Evolutionary conservation across 176 grass and related monocot genomes (phyloP).

Genomic region (Chrysopogon serrulatus): DNA sequence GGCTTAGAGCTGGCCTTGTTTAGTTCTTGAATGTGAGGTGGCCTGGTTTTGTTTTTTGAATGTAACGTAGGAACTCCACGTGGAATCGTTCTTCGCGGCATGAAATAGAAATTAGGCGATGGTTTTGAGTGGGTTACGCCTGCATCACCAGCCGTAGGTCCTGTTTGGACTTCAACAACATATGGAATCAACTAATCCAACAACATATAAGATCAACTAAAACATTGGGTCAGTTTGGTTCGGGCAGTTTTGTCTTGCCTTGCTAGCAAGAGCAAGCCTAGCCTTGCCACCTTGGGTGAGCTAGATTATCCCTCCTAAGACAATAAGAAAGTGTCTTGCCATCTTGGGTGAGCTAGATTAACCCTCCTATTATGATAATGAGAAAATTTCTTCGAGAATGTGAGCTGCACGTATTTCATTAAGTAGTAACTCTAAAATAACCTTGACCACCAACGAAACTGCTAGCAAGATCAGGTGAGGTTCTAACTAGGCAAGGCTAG

Average conservation of each 20-base stretch:
- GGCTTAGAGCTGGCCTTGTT: background rate
- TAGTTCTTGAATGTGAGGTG: too few relatives aligned
- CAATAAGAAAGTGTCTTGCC: too few relatives aligned
- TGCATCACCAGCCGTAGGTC: background rate
- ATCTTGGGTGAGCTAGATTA: background rate
- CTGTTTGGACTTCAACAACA: background rate
- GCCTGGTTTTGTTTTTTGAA: background rate
- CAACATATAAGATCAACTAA: background rate
- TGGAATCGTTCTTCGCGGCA: background rate
- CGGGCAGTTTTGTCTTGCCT: background rate
- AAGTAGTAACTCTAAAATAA: background rate
- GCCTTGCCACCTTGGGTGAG: too few relatives aligned
- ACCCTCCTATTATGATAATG: background rate
- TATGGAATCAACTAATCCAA: background rate
- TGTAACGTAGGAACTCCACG: background rate
- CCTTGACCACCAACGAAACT: background rate
- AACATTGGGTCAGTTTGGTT: background rate
- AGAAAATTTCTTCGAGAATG: background rate
- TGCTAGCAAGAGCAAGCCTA: background rate
- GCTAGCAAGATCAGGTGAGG: too few relatives aligned
- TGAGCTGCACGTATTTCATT: too few relatives aligned
- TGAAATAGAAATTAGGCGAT: background rate
- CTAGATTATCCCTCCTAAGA: too few relatives aligned
- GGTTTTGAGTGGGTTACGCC: background rate
- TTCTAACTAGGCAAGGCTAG: too few relatives aligned